Base-by-base conservation (phyloP, 2,329 filamentous ascomycete species). In the Pseudomassariella vexata region DNA sequence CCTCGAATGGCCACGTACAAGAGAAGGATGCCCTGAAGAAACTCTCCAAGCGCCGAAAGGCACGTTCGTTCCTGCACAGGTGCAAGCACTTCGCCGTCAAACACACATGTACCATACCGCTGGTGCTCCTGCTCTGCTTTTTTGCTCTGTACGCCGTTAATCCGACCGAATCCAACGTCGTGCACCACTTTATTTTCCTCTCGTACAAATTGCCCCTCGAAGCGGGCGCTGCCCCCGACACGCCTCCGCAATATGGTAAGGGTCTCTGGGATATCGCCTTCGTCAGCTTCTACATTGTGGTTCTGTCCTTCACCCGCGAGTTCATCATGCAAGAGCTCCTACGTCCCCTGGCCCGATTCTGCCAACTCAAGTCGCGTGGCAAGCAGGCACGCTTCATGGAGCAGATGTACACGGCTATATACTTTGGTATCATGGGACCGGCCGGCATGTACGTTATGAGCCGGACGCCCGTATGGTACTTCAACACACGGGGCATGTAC, bases 301-400 rank as follows among this genome's bases (percentile, higher is more conserved):
- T 95, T 15, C 73, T 96, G 39, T 88, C 85, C 39, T 95, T 96
- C 57, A 94, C 87, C 9, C 85, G 89, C 53, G 89, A 96, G 59
- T 95, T 95, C 59, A 73, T 94, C 62, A 95, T 95, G 89, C 89
- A 95, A 63, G 81, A 87, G 49, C 50, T 94, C 30, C 76, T 95
- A 37, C 78, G 81, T 9, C 89, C 88, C 0, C 66, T 89, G 40
- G 86, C 87, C 5, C 68, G 76, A 25, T 70, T 66, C 45, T 78
- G 68, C 34, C 84, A 85, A 11, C 78, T 95, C 51, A 71, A 65
- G 39, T 77, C 74, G 41, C 75, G 80, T 35, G 78, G 72, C 42
- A 95, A 95, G 65, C 87, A 92, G 52, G 75, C 81, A 11, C 82
- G 89, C 20, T 95, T 95, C 70, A 92, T 95, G 85, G 89, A 96